phyloP scores from a whole-genome alignment of 2,329 filamentous ascomycete genomes.

The Zarea fungicola region DNA sequence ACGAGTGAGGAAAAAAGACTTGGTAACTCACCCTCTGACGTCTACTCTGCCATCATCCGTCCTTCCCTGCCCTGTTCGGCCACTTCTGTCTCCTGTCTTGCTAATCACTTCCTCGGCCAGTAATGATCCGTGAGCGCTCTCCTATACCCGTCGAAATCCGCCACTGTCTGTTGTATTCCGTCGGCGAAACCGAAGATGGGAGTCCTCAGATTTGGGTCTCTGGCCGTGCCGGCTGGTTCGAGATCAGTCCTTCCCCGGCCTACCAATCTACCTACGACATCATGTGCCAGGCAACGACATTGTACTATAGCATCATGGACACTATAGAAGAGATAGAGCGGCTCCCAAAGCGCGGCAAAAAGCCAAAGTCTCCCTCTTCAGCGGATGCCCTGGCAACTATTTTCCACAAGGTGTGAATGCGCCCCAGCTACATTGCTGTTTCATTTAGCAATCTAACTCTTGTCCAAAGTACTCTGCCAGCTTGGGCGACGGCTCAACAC shows the following conservation, averaged over 20 bases:
- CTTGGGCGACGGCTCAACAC: conserved; percentile 47
- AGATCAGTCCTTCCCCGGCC: conserved; percentile 52
- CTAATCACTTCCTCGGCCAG: conserved; percentile 12
- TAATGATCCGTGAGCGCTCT: conserved; percentile 26
- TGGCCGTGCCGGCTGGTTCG: conserved; percentile 59
- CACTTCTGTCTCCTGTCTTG: neutral
- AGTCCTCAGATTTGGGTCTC: conserved; percentile 59
- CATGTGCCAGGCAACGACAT: conserved; percentile 57
- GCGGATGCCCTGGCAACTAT: conserved; percentile 25
- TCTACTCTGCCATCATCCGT: no score
- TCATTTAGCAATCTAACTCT: neutral
- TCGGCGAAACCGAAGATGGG: conserved; percentile 45
- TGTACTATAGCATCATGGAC: conserved; percentile 59
- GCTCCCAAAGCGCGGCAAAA: conserved; percentile 25
- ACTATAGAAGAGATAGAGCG: conserved; percentile 40
- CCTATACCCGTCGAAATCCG: conserved; percentile 47
- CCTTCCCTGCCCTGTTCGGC: neutral
- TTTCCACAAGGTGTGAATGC: conserved; percentile 27
- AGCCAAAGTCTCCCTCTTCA: conserved; percentile 24
- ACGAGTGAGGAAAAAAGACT: conserved; percentile 32
- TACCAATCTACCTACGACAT: conserved; percentile 53
- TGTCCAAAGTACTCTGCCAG: conserved; percentile 42
- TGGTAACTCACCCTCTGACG: no score
- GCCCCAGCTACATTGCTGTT: neutral
- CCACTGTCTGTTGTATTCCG: conserved; percentile 45